Conservation (phyloP, 2,329 filamentous ascomycete species). For the Biscogniauxia sp. region DNA sequence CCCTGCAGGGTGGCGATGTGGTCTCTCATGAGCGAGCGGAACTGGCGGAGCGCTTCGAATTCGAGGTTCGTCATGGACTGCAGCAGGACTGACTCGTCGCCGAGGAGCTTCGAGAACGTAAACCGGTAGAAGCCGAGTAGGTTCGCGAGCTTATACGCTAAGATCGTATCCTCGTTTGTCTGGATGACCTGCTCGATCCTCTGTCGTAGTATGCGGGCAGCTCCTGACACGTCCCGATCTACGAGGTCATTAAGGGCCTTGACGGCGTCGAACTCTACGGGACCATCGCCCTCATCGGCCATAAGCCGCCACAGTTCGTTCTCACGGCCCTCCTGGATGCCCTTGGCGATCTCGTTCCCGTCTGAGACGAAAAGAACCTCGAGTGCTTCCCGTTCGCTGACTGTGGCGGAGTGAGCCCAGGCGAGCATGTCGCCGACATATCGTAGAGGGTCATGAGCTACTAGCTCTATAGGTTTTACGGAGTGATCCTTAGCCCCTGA, state of each 20-base stretch:
- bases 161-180: slow-evolving; percentile 83
- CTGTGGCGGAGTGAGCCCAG: slow-evolving; percentile 91
- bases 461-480: slow-evolving; percentile 89
- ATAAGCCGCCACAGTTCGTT: slow-evolving; percentile 80
- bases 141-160: slow-evolving; percentile 87
- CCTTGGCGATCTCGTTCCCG: slow-evolving; percentile 81
- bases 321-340: slow-evolving; percentile 74
- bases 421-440: slow-evolving; percentile 98
- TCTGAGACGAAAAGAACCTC: slow-evolving; percentile 90
- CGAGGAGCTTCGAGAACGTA: slow-evolving; percentile 80
- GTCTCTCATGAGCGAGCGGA: slow-evolving; percentile 77
- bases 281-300: slow-evolving; percentile 51
- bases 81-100: slow-evolving; percentile 65
- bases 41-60: slow-evolving; percentile 75
- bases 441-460: slow-evolving; percentile 84
- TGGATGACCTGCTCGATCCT: slow-evolving; percentile 89
- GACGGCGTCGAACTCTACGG: slow-evolving; percentile 69
- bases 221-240: slow-evolving; percentile 78
- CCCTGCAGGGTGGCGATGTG: slow-evolving; percentile 72
- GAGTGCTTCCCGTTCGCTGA: slow-evolving; percentile 89
- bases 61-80: slow-evolving; percentile 68
- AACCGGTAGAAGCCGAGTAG: slow-evolving; percentile 83
- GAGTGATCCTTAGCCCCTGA: slow-evolving; percentile 57
- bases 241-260: slow-evolving; percentile 83
- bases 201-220: slow-evolving; percentile 80